A percentile compares a stretch with the other conserved stretches of the same genome.
Evolutionary conservation across 176 grass and related monocot genomes (phyloP).

Genomic region (Musa beccarii): DNA sequence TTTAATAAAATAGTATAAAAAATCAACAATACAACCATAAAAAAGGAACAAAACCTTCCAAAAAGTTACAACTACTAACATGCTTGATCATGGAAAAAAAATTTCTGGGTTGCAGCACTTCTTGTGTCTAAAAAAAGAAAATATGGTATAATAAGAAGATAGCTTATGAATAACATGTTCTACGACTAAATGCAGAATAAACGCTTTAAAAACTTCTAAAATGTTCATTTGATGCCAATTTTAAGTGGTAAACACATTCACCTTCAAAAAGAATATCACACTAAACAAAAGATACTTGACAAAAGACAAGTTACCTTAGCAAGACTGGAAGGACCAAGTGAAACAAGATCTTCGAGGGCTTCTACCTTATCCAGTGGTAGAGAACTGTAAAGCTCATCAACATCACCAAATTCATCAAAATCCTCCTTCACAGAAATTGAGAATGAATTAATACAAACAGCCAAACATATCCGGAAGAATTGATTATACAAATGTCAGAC

Average conservation of each 20-base stretch:
- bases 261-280: not conserved
- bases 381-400: slow-evolving; percentile 79
- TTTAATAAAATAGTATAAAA: not conserved
- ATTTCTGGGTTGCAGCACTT: not conserved
- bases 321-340: slow-evolving; percentile 82
- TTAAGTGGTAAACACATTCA: not conserved
- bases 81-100: not conserved
- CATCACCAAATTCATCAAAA: slow-evolving; percentile 97
- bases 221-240: not conserved
- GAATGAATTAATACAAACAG: slow-evolving; percentile 15
- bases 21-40: not conserved
- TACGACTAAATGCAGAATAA: not conserved
- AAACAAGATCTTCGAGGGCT: slow-evolving; percentile 99
- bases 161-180: no score
- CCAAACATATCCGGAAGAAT: slow-evolving; percentile 5
- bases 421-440: slow-evolving; percentile 59
- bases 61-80: not conserved
- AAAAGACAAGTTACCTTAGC: slow-evolving; percentile 49
- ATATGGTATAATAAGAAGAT: not conserved
- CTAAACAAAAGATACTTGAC: not conserved
- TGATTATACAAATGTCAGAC: not conserved
- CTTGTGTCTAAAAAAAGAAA: not conserved
- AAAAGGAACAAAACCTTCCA: no score
- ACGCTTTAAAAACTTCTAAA: not conserved
- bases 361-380: slow-evolving; percentile 95